Conservation (phyloP, 73 alveolate genomes). For the Halteria grandinella region DNA sequence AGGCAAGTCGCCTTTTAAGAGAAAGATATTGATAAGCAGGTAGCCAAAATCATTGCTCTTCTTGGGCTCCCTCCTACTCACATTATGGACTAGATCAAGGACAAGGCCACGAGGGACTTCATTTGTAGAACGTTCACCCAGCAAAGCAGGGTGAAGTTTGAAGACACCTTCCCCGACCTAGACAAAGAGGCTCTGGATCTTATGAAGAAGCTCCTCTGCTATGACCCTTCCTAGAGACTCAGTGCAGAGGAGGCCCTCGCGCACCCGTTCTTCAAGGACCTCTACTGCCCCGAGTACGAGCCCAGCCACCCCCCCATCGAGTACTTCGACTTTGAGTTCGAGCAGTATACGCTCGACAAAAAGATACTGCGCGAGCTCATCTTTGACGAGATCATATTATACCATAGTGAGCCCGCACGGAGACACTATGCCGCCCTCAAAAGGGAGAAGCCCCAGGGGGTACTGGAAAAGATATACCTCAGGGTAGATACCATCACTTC, state of each 20-base stretch:
- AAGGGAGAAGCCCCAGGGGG: conserved; percentile 51
- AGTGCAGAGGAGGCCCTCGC: conserved; percentile 54
- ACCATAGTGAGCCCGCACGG: conserved; percentile 39
- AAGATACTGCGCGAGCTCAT: conserved; percentile 41
- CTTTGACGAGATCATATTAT: conserved; percentile 59
- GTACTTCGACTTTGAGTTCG: conserved; percentile 65
- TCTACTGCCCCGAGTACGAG: conserved; percentile 64
- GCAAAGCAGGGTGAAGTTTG: background rate
- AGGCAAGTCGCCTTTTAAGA: conserved; percentile 77
- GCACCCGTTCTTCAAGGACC: conserved; percentile 48
- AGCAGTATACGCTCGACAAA: conserved; percentile 36
- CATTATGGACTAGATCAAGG: conserved; percentile 57
- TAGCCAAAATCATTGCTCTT: conserved; percentile 66
- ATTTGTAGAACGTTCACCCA: background rate
- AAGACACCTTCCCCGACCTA: conserved; percentile 1
- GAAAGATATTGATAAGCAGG: conserved; percentile 62
- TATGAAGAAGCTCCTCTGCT: conserved; percentile 24
- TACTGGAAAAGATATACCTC: conserved; percentile 24
- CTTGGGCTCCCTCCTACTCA: conserved; percentile 75
- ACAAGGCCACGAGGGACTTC: conserved; percentile 54
- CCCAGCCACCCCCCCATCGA: conserved; percentile 41
- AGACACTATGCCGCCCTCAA: conserved; percentile 14
- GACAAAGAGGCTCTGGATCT: conserved; percentile 48
- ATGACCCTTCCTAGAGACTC: conserved; percentile 58
- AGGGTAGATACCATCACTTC: background rate